phyloP scores from a whole-genome alignment of 2,329 filamentous ascomycete genomes.

The Aspergillus sp. region DNA sequence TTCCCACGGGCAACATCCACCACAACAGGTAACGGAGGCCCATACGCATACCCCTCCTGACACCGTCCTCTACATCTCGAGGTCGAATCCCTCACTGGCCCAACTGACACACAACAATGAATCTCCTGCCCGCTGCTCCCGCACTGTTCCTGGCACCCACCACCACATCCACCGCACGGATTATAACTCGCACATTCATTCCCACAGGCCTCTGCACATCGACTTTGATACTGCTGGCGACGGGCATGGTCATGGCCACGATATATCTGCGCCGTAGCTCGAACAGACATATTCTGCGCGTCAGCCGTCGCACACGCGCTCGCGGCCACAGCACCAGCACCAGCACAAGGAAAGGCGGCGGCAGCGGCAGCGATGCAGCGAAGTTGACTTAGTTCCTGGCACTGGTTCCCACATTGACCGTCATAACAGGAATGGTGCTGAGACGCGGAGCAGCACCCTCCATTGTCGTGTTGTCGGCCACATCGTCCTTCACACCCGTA shows the following conservation, averaged over 20 bases:
- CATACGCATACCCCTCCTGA: slow-evolving; percentile 15
- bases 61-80: background rate
- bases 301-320: background rate
- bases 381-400: background rate
- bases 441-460: background rate
- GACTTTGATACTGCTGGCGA: background rate
- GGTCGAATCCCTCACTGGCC: background rate
- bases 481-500: background rate
- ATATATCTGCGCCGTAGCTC: slow-evolving; percentile 6
- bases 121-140: slow-evolving; percentile 1
- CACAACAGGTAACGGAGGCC: slow-evolving; percentile 20
- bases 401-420: background rate
- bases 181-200: background rate
- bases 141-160: background rate
- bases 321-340: background rate
- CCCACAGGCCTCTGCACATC: background rate
- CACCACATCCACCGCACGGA: background rate
- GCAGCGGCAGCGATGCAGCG: background rate
- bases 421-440: background rate
- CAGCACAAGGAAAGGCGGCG: background rate
- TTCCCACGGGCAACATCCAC: slow-evolving; percentile 9
- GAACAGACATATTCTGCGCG: slow-evolving; percentile 1
- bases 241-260: background rate
- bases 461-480: background rate
- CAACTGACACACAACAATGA: slow-evolving; percentile 10